phyloP scores from a whole-genome alignment of 2,329 filamentous ascomycete species.

The Penicillium decumbens region DNA sequence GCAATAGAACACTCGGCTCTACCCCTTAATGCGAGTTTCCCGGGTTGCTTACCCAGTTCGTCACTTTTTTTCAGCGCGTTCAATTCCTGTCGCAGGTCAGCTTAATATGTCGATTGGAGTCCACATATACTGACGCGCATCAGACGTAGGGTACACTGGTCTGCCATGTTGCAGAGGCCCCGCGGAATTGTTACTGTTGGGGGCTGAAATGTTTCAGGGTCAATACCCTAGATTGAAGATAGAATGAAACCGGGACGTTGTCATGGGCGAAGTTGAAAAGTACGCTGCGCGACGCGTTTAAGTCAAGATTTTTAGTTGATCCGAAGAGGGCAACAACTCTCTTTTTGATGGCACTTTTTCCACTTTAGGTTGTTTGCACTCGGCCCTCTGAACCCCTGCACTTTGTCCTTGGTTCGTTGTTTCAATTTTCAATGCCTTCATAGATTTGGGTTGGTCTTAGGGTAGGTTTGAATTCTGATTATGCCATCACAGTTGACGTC shows the following conservation, averaged over 20 bases:
- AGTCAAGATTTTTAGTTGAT: background rate
- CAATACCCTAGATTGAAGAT: background rate
- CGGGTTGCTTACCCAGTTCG: background rate
- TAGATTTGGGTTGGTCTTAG: background rate
- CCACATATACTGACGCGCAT: conserved; percentile 9
- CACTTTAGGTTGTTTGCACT: background rate
- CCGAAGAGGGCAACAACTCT: no score
- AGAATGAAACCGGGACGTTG: background rate
- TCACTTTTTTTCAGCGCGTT: conserved; percentile 10
- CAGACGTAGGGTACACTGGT: conserved; percentile 15
- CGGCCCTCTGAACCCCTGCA: background rate
- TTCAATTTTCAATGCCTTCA: no score
- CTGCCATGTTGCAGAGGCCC: conserved; percentile 9
- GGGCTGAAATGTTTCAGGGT: background rate
- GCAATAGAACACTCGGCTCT: background rate
- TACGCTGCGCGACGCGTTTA: background rate
- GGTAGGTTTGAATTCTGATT: background rate
- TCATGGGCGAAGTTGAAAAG: background rate
- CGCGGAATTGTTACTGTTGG: background rate
- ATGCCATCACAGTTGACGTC: background rate
- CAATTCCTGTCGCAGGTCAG: conserved; percentile 10
- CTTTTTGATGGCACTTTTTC: background rate
- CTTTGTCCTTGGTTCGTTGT: background rate
- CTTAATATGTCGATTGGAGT: background rate
- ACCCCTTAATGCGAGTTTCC: conserved; percentile 4